Base-by-base conservation (phyloP, 345 rosid genomes). In the Populus simonii region DNA sequence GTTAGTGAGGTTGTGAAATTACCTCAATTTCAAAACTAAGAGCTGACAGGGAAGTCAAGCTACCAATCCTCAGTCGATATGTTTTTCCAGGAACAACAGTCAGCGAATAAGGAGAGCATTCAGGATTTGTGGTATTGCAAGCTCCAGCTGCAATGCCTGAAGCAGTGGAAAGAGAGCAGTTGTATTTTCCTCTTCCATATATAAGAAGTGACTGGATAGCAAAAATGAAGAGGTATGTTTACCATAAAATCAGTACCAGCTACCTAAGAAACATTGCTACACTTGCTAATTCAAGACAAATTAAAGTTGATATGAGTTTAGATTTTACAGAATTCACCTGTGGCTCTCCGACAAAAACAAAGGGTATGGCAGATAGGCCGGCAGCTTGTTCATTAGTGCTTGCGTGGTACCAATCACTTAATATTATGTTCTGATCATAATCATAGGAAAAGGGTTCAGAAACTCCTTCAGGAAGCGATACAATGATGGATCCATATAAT, bases 11-110 rank as follows among this genome's bases (percentile, higher is more conserved):
- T 8, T 6, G 11, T 36, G 11, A 10, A 38, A 36, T n/a, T 77
- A 89, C 96, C 92, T 92, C 91, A 3, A 89, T 87, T 75, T 92
- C 92, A 84, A 91, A 94, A 70, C 89, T 88, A n/a, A 94, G 93
- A 38, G 96, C 88, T 1, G 96, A 88, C 7, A 91, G 77, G 66
- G 90, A 73, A 15, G 91, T 90, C 74, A 88, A 33, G 86, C 89
- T 92, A 0, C 88, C 78, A 23, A 94, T 71, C 62, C 93, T 83
- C 23, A 94, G 86, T 2, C 97, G 76, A 70, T 92, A 89, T 12
- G 89, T 90, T 79, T 90, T 92, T 61, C 89, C 91, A 0, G 94
- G 90, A 68, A 91, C 82, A 0, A 86, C 90, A 0, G 85, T 90
- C 33, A 87, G 76, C 0, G 73, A 4, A 29, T 78, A 89, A 0